phyloP scores from a whole-genome alignment of 805 yeast species.

The Pichia nakasei region DNA sequence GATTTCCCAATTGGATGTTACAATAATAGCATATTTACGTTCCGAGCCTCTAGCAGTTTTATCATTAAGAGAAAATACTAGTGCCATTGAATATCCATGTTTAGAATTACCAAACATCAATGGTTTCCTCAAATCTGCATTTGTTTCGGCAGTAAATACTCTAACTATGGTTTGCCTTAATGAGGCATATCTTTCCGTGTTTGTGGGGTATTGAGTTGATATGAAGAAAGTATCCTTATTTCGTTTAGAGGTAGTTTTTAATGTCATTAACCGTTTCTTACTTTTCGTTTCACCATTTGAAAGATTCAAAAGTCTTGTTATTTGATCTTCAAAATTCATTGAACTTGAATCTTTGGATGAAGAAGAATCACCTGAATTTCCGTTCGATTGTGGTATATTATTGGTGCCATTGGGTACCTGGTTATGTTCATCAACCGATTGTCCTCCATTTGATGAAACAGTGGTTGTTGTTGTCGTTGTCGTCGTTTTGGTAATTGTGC shows the following conservation, averaged over 20 bases:
- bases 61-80: constrained; percentile 56
- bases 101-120: constrained; percentile 54
- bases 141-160: constrained; percentile 58
- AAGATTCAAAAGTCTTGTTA: constrained; percentile 1
- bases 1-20: constrained; percentile 47
- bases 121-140: constrained; percentile 49
- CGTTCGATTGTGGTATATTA: background rate
- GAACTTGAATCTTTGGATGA: background rate
- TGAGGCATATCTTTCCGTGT: constrained; percentile 41
- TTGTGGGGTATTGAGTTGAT: constrained; percentile 55
- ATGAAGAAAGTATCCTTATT: constrained; percentile 27
- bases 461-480: background rate
- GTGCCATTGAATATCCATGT: constrained; percentile 51
- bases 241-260: constrained; percentile 8
- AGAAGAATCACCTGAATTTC: background rate
- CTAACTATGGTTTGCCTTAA: constrained; percentile 54
- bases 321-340: constrained; percentile 7
- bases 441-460: background rate
- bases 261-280: constrained; percentile 5
- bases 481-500: constrained; percentile 32
- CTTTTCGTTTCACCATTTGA: background rate
- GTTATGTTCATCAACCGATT: background rate
- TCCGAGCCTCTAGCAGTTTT: constrained; percentile 67
- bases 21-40: constrained; percentile 53
- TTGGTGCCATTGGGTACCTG: background rate